These are phyloP conservation scores for Quercus agrifolia DNA, from an alignment of 306 rosid species.

Conservation along the genomic window DNA sequence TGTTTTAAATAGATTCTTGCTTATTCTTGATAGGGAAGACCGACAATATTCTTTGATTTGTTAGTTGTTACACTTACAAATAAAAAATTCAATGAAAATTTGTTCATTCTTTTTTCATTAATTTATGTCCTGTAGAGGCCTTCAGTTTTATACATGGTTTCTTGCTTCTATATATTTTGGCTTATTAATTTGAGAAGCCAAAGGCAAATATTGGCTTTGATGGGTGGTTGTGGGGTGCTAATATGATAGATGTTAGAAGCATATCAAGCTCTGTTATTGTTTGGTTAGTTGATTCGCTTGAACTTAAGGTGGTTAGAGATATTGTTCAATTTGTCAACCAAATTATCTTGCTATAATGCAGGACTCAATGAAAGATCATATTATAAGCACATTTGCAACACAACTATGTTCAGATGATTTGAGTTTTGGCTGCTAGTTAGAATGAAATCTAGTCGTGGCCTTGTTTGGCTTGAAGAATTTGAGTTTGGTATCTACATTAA, in stretches of 20 bases:
- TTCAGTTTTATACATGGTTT: background rate
- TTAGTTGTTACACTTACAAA: background rate
- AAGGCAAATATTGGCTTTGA: too few species aligned
- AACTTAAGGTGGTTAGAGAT: background rate
- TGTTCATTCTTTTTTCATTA: background rate
- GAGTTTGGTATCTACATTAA: too few species aligned
- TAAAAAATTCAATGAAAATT: slow-evolving; percentile 1
- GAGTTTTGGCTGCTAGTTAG: background rate
- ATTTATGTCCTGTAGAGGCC: background rate
- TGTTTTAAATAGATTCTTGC: too few species aligned
- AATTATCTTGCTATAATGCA: background rate
- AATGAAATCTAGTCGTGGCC: background rate
- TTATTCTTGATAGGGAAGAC: too few species aligned
- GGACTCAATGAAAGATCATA: background rate
- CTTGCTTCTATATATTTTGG: too few species aligned
- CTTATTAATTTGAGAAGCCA: too few species aligned
- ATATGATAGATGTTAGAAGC: too few species aligned
- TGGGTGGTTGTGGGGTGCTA: too few species aligned
- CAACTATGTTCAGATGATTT: background rate
- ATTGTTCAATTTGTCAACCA: background rate
- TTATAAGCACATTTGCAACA: background rate
- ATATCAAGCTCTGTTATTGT: too few species aligned
- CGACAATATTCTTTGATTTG: too few species aligned
- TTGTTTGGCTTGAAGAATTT: background rate
- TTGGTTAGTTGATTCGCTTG: too few species aligned